Evolutionary conservation across 257 asterid species (phyloP), one percentile per base, ranked within the genome.

Genomic region (Solanum virginianum): DNA sequence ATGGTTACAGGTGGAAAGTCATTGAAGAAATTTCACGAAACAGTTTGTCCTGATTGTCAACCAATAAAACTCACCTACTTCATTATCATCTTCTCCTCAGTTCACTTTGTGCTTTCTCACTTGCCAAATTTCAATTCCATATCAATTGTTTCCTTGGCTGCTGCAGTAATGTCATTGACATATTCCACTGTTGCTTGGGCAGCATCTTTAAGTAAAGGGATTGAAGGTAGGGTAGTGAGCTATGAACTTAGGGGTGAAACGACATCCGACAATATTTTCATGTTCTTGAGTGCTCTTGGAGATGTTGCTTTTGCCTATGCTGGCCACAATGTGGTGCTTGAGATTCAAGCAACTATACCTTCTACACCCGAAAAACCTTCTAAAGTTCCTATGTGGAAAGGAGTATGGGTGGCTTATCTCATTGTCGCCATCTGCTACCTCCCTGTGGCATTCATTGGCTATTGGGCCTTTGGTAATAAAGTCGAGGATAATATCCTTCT

Each of bases 1-100:
- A 92, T 94, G 96, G 97, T 94, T 10, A 94, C 97, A 0, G 97
- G 98, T 2, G 97, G 98, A 7, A 89, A 87, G 53, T 94, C 96
- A 0, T 68, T 94, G n/a, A 80, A 89, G 88, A 93, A 94, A 55
- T 75, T 92, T 83, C 91, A 90, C 5, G 87, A 90, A 7, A 62
- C 66, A 14, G 77, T 92, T 5, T 87, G 91, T 14, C 90, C 92
- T 0, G 65, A 87, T 2, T 81, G 87, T 84, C 63, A 83, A 4
- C 82, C 85, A 0, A 88, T 94, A 79, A 88, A 43, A 80, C 96
- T 94, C 57, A 89, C 98, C 2, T 84, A 41, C 60, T 91, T 86
- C 88, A 91, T 93, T 88, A 16, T 89, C 45, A 91, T 93, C 4
- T 94, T 94, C 18, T 92, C 90, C 15, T 86, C 89, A 0, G 85